Conservation (phyloP, 1,284 basidiomycete species). For the Phellopilus nigrolimitatus region DNA sequence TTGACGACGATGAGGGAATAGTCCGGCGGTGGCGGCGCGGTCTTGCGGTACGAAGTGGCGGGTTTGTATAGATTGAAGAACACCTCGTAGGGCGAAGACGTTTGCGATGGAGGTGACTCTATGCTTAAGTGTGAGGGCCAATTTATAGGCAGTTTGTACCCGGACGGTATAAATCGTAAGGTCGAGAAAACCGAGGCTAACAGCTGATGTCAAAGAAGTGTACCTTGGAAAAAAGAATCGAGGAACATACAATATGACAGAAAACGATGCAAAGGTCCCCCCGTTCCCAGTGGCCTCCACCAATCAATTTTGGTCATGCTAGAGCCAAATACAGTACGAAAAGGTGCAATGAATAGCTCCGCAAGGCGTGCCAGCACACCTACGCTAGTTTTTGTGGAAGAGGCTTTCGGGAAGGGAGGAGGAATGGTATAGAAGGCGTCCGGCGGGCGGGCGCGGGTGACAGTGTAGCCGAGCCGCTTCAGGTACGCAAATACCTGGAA, state of each 20-base stretch:
- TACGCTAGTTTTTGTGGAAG: slow-evolving; percentile 24
- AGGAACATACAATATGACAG: slow-evolving; percentile 5
- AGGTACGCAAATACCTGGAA: slow-evolving; percentile 86
- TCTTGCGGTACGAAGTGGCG: slow-evolving; percentile 77
- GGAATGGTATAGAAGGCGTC: slow-evolving; percentile 54
- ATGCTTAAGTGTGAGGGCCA: slow-evolving; percentile 10
- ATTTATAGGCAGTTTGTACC: slow-evolving; percentile 39
- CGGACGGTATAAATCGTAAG: slow-evolving; percentile 73
- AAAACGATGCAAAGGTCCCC: slow-evolving; percentile 30
- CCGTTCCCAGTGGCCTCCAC: slow-evolving; percentile 53
- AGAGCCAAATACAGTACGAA: slow-evolving; percentile 25
- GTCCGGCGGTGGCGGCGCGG: slow-evolving; percentile 76
- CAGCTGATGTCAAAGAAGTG: neutral
- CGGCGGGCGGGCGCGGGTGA: slow-evolving; percentile 69
- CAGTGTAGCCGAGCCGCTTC: slow-evolving; percentile 85
- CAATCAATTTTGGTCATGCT: slow-evolving; percentile 39
- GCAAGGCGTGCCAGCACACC: slow-evolving; percentile 30
- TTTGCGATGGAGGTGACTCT: no score
- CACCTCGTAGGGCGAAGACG: slow-evolving; percentile 64
- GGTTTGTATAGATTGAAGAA: slow-evolving; percentile 96
- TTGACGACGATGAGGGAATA: slow-evolving; percentile 85
- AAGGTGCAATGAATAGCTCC: slow-evolving; percentile 31
- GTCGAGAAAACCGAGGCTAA: slow-evolving; percentile 66
- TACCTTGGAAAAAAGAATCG: neutral
- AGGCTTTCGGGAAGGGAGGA: slow-evolving; percentile 28